These are phyloP conservation scores for Acer negundo DNA, from an alignment of 345 rosid genomes.

Conservation along the genomic window DNA sequence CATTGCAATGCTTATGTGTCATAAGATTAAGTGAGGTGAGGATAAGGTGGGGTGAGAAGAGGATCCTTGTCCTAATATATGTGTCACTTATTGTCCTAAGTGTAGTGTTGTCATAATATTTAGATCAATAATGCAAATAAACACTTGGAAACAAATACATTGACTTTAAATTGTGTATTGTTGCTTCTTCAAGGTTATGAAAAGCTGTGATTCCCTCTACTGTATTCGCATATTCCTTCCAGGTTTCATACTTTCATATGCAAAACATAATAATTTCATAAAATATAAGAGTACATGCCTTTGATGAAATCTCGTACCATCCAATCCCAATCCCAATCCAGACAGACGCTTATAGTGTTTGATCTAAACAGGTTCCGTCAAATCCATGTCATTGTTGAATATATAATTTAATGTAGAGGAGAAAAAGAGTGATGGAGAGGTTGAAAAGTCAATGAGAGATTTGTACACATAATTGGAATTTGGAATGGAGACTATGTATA, in stretches of 20 bases:
- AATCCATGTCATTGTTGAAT: too few species aligned
- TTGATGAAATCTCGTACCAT: too few species aligned
- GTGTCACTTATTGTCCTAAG: too few species aligned
- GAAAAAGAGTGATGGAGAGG: not conserved
- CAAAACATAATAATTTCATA: too few species aligned
- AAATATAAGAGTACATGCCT: not conserved
- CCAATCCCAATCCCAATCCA: too few species aligned
- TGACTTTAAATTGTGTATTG: not conserved
- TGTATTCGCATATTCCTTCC: slow-evolving; percentile 9
- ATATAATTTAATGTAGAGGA: not conserved
- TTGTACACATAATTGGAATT: not conserved
- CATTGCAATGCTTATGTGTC: too few species aligned
- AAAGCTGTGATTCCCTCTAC: not conserved
- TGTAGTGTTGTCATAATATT: too few species aligned
- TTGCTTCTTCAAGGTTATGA: not conserved
- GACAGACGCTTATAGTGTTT: too few species aligned
- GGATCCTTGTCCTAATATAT: too few species aligned
- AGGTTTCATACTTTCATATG: not conserved
- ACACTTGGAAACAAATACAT: not conserved
- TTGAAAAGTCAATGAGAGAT: not conserved
- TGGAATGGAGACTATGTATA: not conserved
- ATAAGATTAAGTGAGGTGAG: too few species aligned
- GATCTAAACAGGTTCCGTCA: too few species aligned
- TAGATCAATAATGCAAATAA: not conserved
- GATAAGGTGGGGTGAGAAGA: too few species aligned